A percentile compares a stretch with the other conserved stretches of the same genome.
phyloP scores from a whole-genome alignment of 106 monocot genomes.

The Platanthera zijinensis region DNA sequence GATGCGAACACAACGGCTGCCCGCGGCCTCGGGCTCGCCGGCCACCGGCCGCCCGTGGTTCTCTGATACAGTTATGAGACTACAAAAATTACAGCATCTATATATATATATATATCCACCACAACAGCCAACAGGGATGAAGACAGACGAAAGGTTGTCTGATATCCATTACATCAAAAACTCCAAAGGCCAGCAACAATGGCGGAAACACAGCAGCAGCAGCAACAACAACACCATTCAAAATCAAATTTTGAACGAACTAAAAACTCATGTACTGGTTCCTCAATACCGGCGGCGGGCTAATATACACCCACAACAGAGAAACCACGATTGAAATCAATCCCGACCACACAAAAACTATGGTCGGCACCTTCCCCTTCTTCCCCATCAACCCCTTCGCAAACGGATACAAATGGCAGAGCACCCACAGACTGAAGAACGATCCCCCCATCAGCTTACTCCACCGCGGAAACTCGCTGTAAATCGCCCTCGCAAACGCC shows the following conservation, averaged over 20 bases:
- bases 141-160: too few relatives aligned
- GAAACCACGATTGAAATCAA: conserved; percentile 69
- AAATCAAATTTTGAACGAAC: conserved; percentile 13
- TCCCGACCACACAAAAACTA: conserved; percentile 91
- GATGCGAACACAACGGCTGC: too few relatives aligned
- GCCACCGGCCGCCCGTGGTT: too few relatives aligned
- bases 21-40: too few relatives aligned
- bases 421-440: conserved; percentile 98
- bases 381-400: conserved; percentile 93
- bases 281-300: conserved; percentile 36
- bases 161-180: too few relatives aligned
- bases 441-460: conserved; percentile 82
- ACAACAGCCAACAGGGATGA: too few relatives aligned
- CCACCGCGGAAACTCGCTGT: conserved; percentile 82
- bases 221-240: too few relatives aligned
- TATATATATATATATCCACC: too few relatives aligned
- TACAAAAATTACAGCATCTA: too few relatives aligned
- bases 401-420: conserved; percentile 90
- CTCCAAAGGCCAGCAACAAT: too few relatives aligned
- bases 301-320: conserved; percentile 83
- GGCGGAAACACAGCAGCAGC: too few relatives aligned
- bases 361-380: conserved; percentile 79
- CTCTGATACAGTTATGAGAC: too few relatives aligned
- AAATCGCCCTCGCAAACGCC: conserved; percentile 62
- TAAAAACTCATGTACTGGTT: conserved; percentile 43